Evolutionary conservation across 495 filamentous ascomycete species (phyloP), one percentile per base, ranked within the genome.

Genomic region (Filosporella fistucella): DNA sequence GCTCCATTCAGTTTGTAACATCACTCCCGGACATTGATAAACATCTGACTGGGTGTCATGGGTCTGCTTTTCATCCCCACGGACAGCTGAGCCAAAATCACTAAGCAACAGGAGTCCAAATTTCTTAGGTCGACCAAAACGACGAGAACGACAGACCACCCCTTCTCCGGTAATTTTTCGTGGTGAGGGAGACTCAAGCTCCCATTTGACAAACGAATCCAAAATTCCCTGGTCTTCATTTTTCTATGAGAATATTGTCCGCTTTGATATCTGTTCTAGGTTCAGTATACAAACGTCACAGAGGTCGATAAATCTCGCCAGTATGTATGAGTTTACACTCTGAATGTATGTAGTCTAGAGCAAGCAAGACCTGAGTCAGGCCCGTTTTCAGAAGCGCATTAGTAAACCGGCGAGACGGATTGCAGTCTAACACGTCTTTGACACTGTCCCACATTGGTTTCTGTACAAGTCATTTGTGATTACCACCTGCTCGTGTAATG

Each of bases 21-120:
- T 64, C 8, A 73, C 63, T 59, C 76, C 72, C 37, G 71, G 72
- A 5, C 63, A 64, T 14, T 64, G 60, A 59, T 75, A 76, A 49
- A 67, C 54, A 34, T 67, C 52, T 50, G 70, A 69, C 44, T 63
- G 55, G 32, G 64, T 55, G 32, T 64, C 60, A 17, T 47, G 44
- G 25, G 5, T 36, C 13, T 53, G 29, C 21, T 26, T 30, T 12
- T 50, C 32, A 14, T 41, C 34, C 13, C 57, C 55, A 44, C 22
- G 42, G 22, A 45, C 38, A 9, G 55, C 57, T n/a, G 17, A 16
- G 13, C 57, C 54, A 35, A 60, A 50, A 25, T 58, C 57, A 25
- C 48, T 40, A 17, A 60, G 43, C 21, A 60, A 49, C 3, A 38
- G 36, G 16, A 25, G 6, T 17, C 42, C 37, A 24, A 22, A 17